These are phyloP conservation scores for Stentor roeselii DNA, from an alignment of 73 alveolate genomes.

Conservation along the genomic window DNA sequence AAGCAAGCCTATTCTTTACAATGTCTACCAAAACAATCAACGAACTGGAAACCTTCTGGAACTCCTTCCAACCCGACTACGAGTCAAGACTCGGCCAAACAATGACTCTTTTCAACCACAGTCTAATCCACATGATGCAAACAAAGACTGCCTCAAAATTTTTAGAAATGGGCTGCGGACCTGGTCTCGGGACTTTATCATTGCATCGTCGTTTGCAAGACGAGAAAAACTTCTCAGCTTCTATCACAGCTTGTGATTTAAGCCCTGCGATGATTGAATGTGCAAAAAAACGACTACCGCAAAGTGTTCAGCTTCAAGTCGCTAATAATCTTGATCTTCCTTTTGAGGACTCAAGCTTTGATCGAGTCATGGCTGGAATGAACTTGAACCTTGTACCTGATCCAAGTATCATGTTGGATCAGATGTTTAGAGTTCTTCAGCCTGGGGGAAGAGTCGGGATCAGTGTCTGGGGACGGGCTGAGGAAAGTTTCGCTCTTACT, in stretches of 20 bases:
- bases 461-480: background rate
- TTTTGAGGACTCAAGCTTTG: background rate
- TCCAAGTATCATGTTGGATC: background rate
- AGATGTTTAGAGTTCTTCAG: background rate
- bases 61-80: background rate
- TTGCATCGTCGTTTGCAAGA: background rate
- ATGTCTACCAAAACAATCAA: background rate
- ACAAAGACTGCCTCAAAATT: background rate
- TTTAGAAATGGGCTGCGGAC: background rate
- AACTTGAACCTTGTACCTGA: background rate
- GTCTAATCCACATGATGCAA: background rate
- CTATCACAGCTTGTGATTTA: background rate
- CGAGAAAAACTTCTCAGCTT: background rate
- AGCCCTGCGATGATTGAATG: slow-evolving; percentile 3
- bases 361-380: background rate
- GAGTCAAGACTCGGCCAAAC: background rate
- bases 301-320: background rate
- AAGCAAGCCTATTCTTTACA: background rate
- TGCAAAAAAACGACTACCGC: background rate
- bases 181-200: background rate
- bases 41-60: background rate
- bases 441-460: background rate
- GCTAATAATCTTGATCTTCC: background rate
- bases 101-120: background rate
- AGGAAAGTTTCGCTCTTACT: background rate